Evolutionary conservation across 345 rosid genomes (phyloP), one percentile per base, ranked within the genome.

Genomic region (Eucalyptus cloeziana): DNA sequence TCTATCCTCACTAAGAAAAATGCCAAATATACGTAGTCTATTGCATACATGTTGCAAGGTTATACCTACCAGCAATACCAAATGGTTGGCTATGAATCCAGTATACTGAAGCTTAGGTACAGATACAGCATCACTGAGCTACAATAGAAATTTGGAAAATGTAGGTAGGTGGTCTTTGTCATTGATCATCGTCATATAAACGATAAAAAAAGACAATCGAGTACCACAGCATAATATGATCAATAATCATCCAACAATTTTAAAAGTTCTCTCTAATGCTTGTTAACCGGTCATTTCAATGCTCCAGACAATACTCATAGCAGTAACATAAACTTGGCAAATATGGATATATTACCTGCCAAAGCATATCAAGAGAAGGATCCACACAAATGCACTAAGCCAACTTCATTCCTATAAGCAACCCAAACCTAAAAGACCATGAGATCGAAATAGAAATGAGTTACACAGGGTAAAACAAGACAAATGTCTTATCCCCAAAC

Each of bases 321-420:
- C 13, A 17, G 25, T 17, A 33, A 71, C 45, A 31, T 40, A 71
- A 33, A 37, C 81, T 16, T 71, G 25, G 25, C 10, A 11, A 71
- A 33, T 33, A 71, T 33, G 81, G 49, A 79, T 40, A 86, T 10
- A 27, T 89, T 94, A 97, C 99, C 99, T 94, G 92, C 99, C 98
- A 89, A 96, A 93, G 86, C 96, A 94, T 91, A 96, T 90, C 71
- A 96, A 88, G 14, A 94, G 92, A 90, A 93, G 79, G 87, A 96
- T 94, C 99, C 99, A 97, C 16, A 94, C 37, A 52, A 92, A 51
- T 86, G 94, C 96, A 92, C 86, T 30, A 83, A 95, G 79, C 98
- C 96, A 96, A 90, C 92, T 94, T 31, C 94, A 87, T 91, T 96
- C 99, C 94, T 97, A 94, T 96, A 96, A 60, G 92, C 91, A 90